A percentile compares a stretch with the other conserved stretches of the same genome.
Evolutionary conservation across 2,329 filamentous ascomycete genomes (phyloP).

Genomic region (Coniella lustricola): DNA sequence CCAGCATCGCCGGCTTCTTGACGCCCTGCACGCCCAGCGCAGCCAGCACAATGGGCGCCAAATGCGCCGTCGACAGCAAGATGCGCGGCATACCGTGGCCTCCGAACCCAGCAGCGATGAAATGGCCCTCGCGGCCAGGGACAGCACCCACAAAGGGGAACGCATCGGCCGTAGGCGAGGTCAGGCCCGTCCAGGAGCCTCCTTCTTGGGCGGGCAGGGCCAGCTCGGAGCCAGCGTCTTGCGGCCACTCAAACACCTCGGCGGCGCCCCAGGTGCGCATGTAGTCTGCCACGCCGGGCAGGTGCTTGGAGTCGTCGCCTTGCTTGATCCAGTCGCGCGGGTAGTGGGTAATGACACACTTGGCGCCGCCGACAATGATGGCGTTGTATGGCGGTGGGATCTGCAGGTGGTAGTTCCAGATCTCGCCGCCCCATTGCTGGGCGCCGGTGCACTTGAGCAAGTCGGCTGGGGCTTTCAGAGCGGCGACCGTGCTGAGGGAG

Average conservation of each 20-base stretch:
- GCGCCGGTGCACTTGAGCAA: constrained; percentile 25
- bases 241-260: constrained; percentile 22
- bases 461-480: constrained; percentile 24
- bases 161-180: constrained; percentile 13
- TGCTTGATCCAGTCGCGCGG: constrained; percentile 20
- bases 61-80: constrained; percentile 23
- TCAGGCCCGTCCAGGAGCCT: constrained; percentile 24
- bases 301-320: constrained; percentile 22
- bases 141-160: constrained; percentile 24
- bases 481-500: constrained; percentile 19
- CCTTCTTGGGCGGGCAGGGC: constrained; percentile 18
- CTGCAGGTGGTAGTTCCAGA: constrained; percentile 28
- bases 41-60: constrained; percentile 21
- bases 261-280: constrained; percentile 23
- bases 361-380: constrained; percentile 24
- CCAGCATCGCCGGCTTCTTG: constrained; percentile 16
- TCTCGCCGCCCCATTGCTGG: constrained; percentile 25
- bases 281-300: constrained; percentile 23
- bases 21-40: constrained; percentile 18
- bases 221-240: constrained; percentile 15
- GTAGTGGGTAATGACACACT: constrained; percentile 21
- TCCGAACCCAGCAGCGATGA: constrained; percentile 22
- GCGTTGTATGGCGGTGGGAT: constrained; percentile 25
- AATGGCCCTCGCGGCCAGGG: constrained; percentile 20
- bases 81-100: constrained; percentile 28